A percentile compares a stretch with the other conserved stretches of the same genome.
Evolutionary conservation across 1,284 basidiomycete species (phyloP).

Genomic region (Cryptococcus sp.): DNA sequence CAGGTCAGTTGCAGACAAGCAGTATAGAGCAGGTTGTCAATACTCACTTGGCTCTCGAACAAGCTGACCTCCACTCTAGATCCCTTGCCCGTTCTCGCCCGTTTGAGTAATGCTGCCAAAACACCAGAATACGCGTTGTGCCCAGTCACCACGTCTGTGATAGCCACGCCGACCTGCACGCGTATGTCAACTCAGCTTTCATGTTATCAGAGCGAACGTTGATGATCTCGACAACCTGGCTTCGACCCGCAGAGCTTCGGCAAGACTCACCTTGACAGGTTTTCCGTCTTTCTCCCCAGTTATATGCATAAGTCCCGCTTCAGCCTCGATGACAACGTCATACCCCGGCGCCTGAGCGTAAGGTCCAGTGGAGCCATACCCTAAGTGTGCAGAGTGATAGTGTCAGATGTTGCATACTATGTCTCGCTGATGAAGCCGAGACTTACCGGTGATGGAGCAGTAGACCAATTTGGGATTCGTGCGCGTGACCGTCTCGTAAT

Average conservation of each 20-base stretch:
- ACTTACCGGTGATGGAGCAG: slow-evolving; percentile 79
- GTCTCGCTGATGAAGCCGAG: background rate
- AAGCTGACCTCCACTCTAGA: slow-evolving; percentile 88
- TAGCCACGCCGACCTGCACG: slow-evolving; percentile 74
- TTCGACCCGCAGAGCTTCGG: background rate
- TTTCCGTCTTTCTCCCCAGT: slow-evolving; percentile 86
- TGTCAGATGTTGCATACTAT: background rate
- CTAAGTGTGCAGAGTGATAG: slow-evolving; percentile 54
- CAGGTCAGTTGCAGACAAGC: background rate
- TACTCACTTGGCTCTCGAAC: slow-evolving; percentile 75
- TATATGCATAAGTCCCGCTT: slow-evolving; percentile 93
- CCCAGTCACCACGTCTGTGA: slow-evolving; percentile 73
- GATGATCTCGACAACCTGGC: too few species aligned
- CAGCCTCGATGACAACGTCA: slow-evolving; percentile 86
- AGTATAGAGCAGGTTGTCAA: background rate
- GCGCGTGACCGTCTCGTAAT: slow-evolving; percentile 76
- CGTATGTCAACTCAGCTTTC: background rate
- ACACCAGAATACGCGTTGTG: slow-evolving; percentile 93
- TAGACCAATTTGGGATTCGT: slow-evolving; percentile 85
- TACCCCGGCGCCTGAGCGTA: slow-evolving; percentile 81
- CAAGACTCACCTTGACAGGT: slow-evolving; percentile 67
- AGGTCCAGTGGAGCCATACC: slow-evolving; percentile 92
- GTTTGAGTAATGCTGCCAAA: slow-evolving; percentile 82
- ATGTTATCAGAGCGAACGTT: background rate
- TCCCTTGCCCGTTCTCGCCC: slow-evolving; percentile 80